Base-by-base conservation (phyloP, 2,329 filamentous ascomycete genomes). In the Clonostachys chloroleuca region DNA sequence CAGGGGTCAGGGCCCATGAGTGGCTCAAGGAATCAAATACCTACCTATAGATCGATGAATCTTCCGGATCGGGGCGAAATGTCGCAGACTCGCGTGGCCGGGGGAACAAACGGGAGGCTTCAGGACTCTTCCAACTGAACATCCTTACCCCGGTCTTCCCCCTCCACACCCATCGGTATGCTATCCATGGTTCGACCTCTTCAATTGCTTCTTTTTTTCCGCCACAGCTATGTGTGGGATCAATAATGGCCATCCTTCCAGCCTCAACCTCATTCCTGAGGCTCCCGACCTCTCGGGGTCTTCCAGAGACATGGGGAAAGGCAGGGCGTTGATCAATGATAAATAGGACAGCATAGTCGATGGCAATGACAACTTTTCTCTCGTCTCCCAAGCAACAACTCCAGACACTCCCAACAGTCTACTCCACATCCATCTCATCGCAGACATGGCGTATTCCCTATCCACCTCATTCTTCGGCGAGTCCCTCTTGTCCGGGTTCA, bases 401-500 rank as follows among this genome's bases (percentile, higher is more conserved):
- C 40, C 33, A 20, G 39, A 18, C 20, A 42, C 16, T 10, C 5
- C 37, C 14, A 17, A n/a, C 12, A 16, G 20, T 37, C 43, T 17
- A 16, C 12, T 18, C 30, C 39, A 37, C 33, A 34, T 37, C 41
- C 3, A 16, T 20, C 42, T n/a, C 40, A 30, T 34, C 34, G 6
- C 40, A 41, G 52, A 36, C 42, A 66, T 69, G 66, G 55, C 62
- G 20, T 77, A 77, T 57, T 61, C 67, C 34, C 58, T 78, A 43
- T 57, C 61, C 12, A 65, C 62, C 47, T 74, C 66, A 18, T 77
- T 73, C 46, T 61, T 62, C 17, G 69, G 70, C 41, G 61, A 67
- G 42, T 65, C 68, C 45, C 63, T 78, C 42, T 62, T 78, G 47
- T 65, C 61, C 40, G 66, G 66, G 49, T 81, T 81, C 59, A 69